Percentiles rank a stretch among this genome's conserved stretches.
Conservation (phyloP, 2,329 filamentous ascomycete species). For the Pleoardoris graminearum region DNA sequence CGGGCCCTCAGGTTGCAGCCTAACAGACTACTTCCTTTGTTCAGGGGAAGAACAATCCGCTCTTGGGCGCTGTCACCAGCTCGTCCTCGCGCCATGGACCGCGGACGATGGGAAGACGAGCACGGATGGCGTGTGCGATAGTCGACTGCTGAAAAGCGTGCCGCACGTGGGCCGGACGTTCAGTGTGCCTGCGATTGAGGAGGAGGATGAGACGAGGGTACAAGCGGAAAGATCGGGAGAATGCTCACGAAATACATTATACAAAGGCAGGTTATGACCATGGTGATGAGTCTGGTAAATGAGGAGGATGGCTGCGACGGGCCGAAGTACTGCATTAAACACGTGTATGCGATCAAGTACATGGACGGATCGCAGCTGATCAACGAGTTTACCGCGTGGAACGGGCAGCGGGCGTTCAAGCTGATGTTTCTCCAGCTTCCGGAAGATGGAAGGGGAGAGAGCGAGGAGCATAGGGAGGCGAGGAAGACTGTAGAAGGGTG, state of each 20-base stretch:
- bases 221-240: neutral
- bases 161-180: constrained; percentile 51
- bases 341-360: constrained; percentile 25
- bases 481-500: constrained; percentile 57
- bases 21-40: constrained; percentile 2
- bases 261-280: constrained; percentile 57
- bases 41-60: constrained; percentile 47
- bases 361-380: constrained; percentile 34
- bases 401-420: constrained; percentile 54
- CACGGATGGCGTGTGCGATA: constrained; percentile 51
- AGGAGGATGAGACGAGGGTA: constrained; percentile 44
- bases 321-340: constrained; percentile 53
- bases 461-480: constrained; percentile 52
- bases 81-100: constrained; percentile 59
- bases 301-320: constrained; percentile 58
- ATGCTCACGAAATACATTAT: constrained; percentile 60
- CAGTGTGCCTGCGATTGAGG: constrained; percentile 30
- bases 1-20: constrained; percentile 1
- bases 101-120: constrained; percentile 19
- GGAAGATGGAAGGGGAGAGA: constrained; percentile 47
- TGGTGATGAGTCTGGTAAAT: constrained; percentile 58
- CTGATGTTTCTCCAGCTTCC: constrained; percentile 54
- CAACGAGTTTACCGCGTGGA: constrained; percentile 56
- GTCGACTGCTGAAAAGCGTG: constrained; percentile 55
- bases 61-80: constrained; percentile 55